A percentile compares a stretch with the other conserved stretches of the same genome.
phyloP scores from a whole-genome alignment of 2,329 filamentous ascomycete species.

The Elsinoe ampelina region DNA sequence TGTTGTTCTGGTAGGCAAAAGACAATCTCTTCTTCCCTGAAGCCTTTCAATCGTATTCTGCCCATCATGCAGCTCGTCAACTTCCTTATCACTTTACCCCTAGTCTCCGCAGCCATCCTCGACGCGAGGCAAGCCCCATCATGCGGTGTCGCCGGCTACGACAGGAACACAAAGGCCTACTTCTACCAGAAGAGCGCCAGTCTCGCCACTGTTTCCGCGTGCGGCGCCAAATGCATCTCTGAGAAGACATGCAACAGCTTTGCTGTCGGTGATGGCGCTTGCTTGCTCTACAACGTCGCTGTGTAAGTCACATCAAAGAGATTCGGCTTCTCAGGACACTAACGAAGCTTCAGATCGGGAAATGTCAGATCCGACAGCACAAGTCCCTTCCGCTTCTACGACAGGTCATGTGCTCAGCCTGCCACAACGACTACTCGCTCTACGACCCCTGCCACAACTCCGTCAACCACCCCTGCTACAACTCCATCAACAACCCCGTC shows the following conservation, averaged over 20 bases:
- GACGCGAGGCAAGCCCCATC: neutral
- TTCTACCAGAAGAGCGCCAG: conserved; percentile 2
- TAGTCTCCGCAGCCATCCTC: neutral
- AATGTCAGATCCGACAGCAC: neutral
- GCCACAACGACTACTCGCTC: neutral
- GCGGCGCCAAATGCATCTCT: neutral
- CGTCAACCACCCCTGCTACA: neutral
- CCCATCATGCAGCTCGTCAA: conserved; percentile 5
- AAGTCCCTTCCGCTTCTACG: neutral
- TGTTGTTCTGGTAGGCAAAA: no score
- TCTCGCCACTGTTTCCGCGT: neutral
- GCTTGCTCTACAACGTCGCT: neutral
- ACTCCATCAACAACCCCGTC: neutral
- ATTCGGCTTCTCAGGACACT: neutral
- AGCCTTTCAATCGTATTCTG: neutral
- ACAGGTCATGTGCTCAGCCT: neutral
- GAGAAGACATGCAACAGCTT: neutral
- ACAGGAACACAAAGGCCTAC: neutral
- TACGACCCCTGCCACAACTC: neutral
- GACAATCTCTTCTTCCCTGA: neutral
- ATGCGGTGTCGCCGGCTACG: neutral
- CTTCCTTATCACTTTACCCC: neutral
- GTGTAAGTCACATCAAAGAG: neutral
- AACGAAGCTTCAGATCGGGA: neutral
- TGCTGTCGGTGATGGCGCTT: neutral